phyloP scores from a whole-genome alignment of 2,329 filamentous ascomycete genomes.

The Cryphonectria radicalis region DNA sequence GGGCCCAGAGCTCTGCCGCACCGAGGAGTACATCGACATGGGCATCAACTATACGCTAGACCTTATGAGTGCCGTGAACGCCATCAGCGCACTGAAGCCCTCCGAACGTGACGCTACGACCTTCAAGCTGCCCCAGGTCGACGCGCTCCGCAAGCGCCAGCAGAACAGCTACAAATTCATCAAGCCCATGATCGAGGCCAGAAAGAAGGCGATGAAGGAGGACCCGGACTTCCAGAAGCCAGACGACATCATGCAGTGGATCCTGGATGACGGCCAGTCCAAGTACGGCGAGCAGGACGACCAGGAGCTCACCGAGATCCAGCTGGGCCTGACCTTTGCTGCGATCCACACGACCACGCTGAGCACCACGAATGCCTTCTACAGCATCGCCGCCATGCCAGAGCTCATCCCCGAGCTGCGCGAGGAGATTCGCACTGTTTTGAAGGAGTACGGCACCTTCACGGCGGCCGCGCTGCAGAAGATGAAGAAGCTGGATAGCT shows the following conservation, averaged over 20 bases:
- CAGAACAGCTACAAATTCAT: conserved; percentile 42
- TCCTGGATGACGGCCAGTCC: conserved; percentile 43
- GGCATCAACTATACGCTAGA: conserved; percentile 54
- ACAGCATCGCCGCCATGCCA: conserved; percentile 54
- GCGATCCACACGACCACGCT: conserved; percentile 57
- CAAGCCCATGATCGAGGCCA: conserved; percentile 40
- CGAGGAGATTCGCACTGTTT: conserved; percentile 50
- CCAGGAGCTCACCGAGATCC: conserved; percentile 45
- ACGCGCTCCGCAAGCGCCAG: conserved; percentile 39
- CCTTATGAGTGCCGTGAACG: conserved; percentile 42
- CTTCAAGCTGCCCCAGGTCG: conserved; percentile 40
- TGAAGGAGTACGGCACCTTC: conserved; percentile 40
- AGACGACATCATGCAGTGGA: conserved; percentile 54
- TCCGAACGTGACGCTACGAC: conserved; percentile 43
- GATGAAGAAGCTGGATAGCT: conserved; percentile 42
- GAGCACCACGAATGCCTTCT: conserved; percentile 53
- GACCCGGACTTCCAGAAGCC: conserved; percentile 39
- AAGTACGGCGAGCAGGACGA: conserved; percentile 40
- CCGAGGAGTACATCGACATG: conserved; percentile 49
- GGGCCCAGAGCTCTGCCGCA: conserved; percentile 50
- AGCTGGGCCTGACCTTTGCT: conserved; percentile 51
- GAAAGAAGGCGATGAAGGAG: conserved; percentile 34
- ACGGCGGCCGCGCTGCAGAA: conserved; percentile 36
- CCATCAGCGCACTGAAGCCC: conserved; percentile 36
- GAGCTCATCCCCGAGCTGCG: conserved; percentile 56